Conservation (phyloP, 371 early-diverging fungal species). For the Mucor piriformis region DNA sequence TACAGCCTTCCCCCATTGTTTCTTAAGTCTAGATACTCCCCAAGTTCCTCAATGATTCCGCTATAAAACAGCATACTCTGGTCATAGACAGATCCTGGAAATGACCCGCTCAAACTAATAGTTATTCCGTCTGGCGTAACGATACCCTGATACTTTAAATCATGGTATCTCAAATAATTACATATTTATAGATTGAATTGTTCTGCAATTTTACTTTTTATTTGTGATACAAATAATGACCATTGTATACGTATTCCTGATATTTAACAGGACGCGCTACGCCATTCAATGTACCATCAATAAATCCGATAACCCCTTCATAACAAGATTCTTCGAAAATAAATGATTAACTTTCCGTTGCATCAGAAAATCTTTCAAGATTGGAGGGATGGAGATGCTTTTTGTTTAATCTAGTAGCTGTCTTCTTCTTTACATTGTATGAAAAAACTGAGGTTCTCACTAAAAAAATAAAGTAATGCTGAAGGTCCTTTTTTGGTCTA, state of each 20-base stretch:
- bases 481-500: no score
- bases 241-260: background rate
- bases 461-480: no score
- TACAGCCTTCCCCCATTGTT: background rate
- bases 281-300: background rate
- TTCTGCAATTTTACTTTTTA: no score
- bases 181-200: no score
- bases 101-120: background rate
- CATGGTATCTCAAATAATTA: background rate
- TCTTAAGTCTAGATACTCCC: background rate
- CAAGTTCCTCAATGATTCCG: background rate
- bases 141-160: background rate
- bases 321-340: background rate
- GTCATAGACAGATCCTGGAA: background rate
- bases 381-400: background rate
- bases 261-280: background rate
- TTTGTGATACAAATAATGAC: background rate
- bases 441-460: no score
- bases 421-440: no score
- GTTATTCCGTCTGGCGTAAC: background rate
- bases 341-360: background rate
- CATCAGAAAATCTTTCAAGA: background rate
- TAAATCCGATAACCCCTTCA: background rate
- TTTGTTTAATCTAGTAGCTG: background rate
- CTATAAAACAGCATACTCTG: background rate